phyloP scores from a whole-genome alignment of 805 yeast species.

The Priceomyces castillae region DNA sequence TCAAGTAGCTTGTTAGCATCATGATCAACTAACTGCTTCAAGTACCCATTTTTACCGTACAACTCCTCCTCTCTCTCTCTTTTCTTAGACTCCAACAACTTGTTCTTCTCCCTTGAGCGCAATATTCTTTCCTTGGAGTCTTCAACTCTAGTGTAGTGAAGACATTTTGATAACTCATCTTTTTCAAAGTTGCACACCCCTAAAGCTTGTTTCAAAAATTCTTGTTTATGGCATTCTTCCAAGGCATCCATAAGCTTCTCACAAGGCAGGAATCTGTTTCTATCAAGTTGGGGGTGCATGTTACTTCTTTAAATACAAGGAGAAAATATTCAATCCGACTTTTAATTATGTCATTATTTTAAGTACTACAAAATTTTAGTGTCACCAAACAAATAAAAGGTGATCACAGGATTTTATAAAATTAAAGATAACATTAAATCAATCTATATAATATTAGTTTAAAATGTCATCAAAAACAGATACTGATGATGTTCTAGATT shows the following conservation, averaged over 20 bases:
- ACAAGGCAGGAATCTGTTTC: conserved; percentile 53
- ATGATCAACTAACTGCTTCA: conserved; percentile 59
- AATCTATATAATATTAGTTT: neutral
- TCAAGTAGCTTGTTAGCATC: conserved; percentile 17
- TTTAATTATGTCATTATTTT: too few species aligned
- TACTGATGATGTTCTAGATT: conserved; percentile 75
- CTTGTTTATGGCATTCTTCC: conserved; percentile 80
- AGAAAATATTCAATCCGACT: too few species aligned
- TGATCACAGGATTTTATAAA: too few species aligned
- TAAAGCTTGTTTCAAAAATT: conserved; percentile 63
- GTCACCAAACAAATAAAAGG: too few species aligned
- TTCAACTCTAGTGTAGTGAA: conserved; percentile 70
- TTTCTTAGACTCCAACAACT: conserved; percentile 54
- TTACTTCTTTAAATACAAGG: conserved; percentile 1
- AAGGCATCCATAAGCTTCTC: conserved; percentile 79
- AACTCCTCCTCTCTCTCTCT: conserved; percentile 69
- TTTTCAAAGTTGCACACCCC: conserved; percentile 86
- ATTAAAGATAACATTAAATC: neutral
- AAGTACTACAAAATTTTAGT: neutral
- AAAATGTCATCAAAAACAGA: conserved; percentile 31
- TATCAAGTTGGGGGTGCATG: conserved; percentile 48
- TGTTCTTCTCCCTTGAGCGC: conserved; percentile 55
- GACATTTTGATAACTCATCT: conserved; percentile 72
- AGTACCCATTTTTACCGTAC: conserved; percentile 71
- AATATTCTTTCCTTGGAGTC: conserved; percentile 56